Base-by-base conservation (phyloP, 169 alveolate genomes). In the Plasmodium berghei region DNA sequence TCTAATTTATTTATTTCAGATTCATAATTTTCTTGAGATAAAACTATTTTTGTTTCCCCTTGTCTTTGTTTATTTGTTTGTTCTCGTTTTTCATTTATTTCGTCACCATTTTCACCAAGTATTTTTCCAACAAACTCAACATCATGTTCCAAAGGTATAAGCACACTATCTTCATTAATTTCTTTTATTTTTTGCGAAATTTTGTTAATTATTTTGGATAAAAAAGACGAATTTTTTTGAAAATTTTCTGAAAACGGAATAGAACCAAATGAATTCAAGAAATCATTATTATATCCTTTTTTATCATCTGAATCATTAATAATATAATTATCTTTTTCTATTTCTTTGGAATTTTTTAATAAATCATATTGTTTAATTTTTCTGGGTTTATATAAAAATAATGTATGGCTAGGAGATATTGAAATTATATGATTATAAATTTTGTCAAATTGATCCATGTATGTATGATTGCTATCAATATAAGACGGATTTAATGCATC, bases 401-500 rank as follows among this genome's bases (percentile, higher is more conserved):
- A 58, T 28, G 46, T 26, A n/a, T 77, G 72, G 22, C 77, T 62
- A 1, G 89, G 58, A n/a, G 89, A 77, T 20, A 77, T 77, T 18
- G 89, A 77, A 6, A 56, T 28, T 9, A 77, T 64, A 58, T 77
- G 89, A 18, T 62, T 70, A 24, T 63, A 77, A 16, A 77, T 52
- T 49, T 77, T 77, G 1, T 77, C 89, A 45, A 77, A 77, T 18
- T 77, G 89, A 49, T 77, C 69, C 12, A 56, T 54, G 24, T 77
- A 77, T 1, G 77, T 63, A 64, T 77, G 63, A n/a, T 77, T 77
- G 28, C 66, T 77, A 55, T 87, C 94, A n/a, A 90, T 56, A 42
- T 52, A 69, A 58, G 93, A 75, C 42, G 98, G 99, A 90, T 97
- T 98, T 77, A 98, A 75, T 8, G 99, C 99, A 90, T 99, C 99